These are phyloP conservation scores for Ottelia alismoides DNA, from an alignment of 106 monocot species.

Conservation along the genomic window DNA sequence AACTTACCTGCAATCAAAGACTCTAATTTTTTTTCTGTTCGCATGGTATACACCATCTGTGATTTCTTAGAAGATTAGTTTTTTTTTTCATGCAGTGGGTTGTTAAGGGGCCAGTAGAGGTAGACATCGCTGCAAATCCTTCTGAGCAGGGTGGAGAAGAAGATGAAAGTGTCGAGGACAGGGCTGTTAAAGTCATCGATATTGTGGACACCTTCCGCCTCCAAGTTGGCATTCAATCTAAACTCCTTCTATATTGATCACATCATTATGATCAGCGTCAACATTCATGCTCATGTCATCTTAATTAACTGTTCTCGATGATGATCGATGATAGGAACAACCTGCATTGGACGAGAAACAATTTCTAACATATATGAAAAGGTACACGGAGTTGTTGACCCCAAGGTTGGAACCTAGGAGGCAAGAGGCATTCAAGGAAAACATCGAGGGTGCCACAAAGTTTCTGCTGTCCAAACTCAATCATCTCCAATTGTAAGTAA, in stretches of 20 bases:
- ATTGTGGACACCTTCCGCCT: conserved; percentile 88
- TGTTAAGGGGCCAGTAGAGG: conserved; percentile 59
- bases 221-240: conserved; percentile 33
- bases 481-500: conserved; percentile 85
- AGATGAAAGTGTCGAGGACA: conserved; percentile 88
- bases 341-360: conserved; percentile 86
- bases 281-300: neutral
- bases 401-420: conserved; percentile 42
- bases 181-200: conserved; percentile 78
- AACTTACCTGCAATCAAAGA: too few species aligned
- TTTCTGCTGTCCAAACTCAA: conserved; percentile 64
- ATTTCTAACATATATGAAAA: conserved; percentile 74
- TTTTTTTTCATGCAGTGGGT: conserved; percentile 56
- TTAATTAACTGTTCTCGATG: neutral
- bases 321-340: conserved; percentile 48
- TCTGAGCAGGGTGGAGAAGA: conserved; percentile 83
- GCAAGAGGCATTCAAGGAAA: conserved; percentile 56
- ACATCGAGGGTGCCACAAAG: conserved; percentile 75
- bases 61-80: too few species aligned
- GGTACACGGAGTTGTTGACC: conserved; percentile 57
- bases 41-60: too few species aligned
- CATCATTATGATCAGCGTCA: neutral
- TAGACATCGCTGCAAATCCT: conserved; percentile 93
- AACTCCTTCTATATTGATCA: neutral
- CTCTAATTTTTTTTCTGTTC: too few species aligned